phyloP scores from a whole-genome alignment of 768 basidiomycete genomes.

The Russula foetens region DNA sequence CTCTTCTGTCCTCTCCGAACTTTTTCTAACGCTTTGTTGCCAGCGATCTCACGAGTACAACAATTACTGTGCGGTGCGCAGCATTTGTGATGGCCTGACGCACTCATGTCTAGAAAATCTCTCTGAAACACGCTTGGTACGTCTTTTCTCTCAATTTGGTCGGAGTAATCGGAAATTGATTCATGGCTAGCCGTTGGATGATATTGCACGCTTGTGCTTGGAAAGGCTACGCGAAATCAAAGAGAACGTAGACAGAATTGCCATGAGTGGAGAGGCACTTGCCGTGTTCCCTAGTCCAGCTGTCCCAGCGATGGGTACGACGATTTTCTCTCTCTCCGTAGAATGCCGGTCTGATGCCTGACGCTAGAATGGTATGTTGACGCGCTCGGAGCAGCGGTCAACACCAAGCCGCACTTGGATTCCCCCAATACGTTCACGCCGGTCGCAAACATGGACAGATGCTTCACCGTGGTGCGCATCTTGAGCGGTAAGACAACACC shows the following conservation, averaged over 20 bases:
- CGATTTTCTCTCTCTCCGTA: no score
- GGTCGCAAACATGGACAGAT: slow-evolving; percentile 8
- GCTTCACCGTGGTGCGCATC: background rate
- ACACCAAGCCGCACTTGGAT: background rate
- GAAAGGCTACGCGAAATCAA: background rate
- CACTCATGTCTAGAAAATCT: slow-evolving; percentile 3
- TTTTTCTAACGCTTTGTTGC: background rate
- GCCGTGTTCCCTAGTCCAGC: slow-evolving; percentile 1
- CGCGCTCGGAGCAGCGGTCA: background rate
- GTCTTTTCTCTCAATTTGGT: background rate
- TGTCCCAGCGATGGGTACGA: slow-evolving; percentile 7
- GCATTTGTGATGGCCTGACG: slow-evolving; percentile 22
- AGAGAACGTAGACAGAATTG: slow-evolving; percentile 5
- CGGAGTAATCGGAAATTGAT: background rate
- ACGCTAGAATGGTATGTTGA: slow-evolving; percentile 7
- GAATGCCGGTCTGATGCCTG: background rate
- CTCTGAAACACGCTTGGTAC: background rate
- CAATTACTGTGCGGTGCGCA: slow-evolving; percentile 29
- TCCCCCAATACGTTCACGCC: background rate
- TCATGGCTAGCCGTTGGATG: slow-evolving; percentile 1
- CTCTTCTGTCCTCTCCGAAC: background rate
- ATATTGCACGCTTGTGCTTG: background rate
- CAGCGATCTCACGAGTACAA: slow-evolving; percentile 13
- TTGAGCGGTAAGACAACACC: background rate
- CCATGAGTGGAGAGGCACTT: background rate